Conservation (phyloP, 1,284 basidiomycete species). For the Moesziomyces sp. region DNA sequence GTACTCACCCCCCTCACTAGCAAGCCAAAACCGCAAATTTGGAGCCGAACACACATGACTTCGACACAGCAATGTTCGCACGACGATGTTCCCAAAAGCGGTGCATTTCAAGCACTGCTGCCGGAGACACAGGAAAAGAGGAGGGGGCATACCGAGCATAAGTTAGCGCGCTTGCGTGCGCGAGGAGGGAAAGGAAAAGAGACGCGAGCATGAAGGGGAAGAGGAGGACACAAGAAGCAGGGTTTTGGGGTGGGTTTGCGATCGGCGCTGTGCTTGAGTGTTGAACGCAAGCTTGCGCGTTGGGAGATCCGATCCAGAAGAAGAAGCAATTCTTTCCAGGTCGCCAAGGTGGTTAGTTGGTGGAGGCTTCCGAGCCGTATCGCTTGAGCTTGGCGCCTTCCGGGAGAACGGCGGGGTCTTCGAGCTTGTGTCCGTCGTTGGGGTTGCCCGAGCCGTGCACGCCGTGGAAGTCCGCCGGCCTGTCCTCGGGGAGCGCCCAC, state of each 20-base stretch:
- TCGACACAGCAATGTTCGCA: no score
- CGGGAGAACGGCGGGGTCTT: conserved; percentile 9
- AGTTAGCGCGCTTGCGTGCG: not conserved
- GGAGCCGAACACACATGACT: no score
- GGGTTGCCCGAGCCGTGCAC: conserved; percentile 54
- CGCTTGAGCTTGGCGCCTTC: conserved; percentile 8
- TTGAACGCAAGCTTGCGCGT: not conserved
- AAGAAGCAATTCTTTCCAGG: not conserved
- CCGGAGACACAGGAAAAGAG: no score
- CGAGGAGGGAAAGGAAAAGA: conserved; percentile 1
- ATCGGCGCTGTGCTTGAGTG: not conserved
- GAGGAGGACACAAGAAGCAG: no score
- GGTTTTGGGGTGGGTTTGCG: not conserved
- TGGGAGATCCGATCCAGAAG: no score
- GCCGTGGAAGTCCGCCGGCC: conserved; percentile 48
- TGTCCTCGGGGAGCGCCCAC: conserved; percentile 58
- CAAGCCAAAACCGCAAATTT: no score
- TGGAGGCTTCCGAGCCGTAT: conserved; percentile 7
- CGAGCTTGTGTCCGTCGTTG: conserved; percentile 52
- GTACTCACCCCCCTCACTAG: not conserved
- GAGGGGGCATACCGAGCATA: not conserved
- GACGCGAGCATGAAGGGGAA: conserved; percentile 2
- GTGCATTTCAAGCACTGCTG: no score
- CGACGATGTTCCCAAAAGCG: no score
- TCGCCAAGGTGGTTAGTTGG: not conserved